Evolutionary conservation across 139 green algal genomes (phyloP).

Genomic region (Chlamydomonas incerta): DNA sequence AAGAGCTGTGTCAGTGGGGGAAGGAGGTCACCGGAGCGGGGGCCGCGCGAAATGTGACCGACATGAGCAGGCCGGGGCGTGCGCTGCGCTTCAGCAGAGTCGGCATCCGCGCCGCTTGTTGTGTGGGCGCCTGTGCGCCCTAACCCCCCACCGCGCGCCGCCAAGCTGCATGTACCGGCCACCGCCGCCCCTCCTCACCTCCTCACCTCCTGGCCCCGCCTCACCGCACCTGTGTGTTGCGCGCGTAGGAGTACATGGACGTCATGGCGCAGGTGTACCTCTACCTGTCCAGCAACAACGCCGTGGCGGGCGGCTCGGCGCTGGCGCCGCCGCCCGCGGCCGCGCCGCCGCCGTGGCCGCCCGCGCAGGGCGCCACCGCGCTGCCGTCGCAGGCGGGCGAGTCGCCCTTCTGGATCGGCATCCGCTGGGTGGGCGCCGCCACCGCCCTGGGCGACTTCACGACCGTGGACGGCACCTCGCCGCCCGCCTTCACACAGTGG

Average conservation of each 20-base stretch:
- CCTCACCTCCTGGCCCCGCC: no score
- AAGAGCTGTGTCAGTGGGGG: no score
- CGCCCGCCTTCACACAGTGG: slow-evolving; percentile 1
- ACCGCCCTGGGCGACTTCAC: not conserved
- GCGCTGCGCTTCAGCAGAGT: no score
- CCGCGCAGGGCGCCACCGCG: not conserved
- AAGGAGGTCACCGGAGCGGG: no score
- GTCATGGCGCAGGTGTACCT: slow-evolving; percentile 9
- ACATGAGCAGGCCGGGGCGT: no score
- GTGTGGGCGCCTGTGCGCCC: no score
- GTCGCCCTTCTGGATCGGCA: slow-evolving; percentile 29
- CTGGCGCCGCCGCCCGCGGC: slow-evolving; percentile 18
- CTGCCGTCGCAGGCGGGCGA: slow-evolving; percentile 4
- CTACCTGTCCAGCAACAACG: slow-evolving; percentile 40
- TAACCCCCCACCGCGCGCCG: no score
- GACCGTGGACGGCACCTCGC: not conserved
- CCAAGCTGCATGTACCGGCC: no score
- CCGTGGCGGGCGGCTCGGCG: slow-evolving; percentile 13
- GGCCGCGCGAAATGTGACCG: no score
- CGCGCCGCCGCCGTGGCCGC: slow-evolving; percentile 27
- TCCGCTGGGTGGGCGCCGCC: not conserved
- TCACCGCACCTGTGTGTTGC: no score
- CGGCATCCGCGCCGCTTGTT: no score
- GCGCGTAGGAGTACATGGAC: slow-evolving; percentile 16
- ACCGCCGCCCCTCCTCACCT: no score